A percentile compares a stretch with the other conserved stretches of the same genome.
Evolutionary conservation across 106 monocot species (phyloP).

Genomic region (Phalaenopsis equestris): DNA sequence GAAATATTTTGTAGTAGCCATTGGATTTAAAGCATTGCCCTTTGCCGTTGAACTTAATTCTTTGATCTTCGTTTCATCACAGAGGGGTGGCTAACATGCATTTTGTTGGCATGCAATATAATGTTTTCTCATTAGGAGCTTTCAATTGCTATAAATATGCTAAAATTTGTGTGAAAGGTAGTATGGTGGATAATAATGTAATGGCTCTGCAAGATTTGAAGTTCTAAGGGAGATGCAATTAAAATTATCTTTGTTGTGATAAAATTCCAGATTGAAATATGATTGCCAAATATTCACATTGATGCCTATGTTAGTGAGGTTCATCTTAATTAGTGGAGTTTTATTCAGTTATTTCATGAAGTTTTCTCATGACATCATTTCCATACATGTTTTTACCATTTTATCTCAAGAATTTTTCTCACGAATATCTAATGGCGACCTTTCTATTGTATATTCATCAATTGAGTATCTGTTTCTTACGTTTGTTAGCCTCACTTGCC

Average conservation of each 20-base stretch:
- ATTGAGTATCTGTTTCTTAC: neutral
- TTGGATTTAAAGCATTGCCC: too few relatives aligned
- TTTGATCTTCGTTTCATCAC: neutral
- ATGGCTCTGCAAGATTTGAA: neutral
- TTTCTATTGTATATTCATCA: neutral
- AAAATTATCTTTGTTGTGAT: neutral
- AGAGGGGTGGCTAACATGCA: neutral
- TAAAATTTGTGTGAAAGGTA: conserved; percentile 1
- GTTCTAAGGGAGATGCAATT: neutral
- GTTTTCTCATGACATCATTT: neutral
- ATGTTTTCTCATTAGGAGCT: neutral
- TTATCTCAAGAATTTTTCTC: neutral
- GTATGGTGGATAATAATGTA: neutral
- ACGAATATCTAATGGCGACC: neutral
- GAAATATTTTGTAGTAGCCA: too few relatives aligned
- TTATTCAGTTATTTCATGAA: neutral
- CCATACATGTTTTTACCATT: neutral
- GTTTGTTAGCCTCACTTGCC: neutral
- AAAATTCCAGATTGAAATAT: neutral
- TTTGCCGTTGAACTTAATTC: too few relatives aligned
- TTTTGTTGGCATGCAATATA: neutral
- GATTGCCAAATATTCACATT: neutral
- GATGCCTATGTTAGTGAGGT: neutral
- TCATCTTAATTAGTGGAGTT: neutral
- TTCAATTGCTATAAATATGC: neutral